Conservation (phyloP, 164 flowering plant genomes). For the Nymphaea thermarum region DNA sequence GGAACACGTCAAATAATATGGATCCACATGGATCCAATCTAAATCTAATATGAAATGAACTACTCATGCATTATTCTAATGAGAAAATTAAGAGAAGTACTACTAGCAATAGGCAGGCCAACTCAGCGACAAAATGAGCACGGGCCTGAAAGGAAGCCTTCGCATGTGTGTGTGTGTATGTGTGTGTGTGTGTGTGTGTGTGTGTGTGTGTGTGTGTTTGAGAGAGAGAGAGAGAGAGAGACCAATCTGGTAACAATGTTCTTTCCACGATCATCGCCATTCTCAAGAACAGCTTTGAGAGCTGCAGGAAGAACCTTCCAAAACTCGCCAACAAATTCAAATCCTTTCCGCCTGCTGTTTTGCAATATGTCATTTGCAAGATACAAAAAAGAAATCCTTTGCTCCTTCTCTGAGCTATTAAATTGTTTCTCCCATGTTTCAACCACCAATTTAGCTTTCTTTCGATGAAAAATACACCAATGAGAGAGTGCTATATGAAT, state of each 20-base stretch:
- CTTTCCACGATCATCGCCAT: constrained; percentile 78
- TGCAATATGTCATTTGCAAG: constrained; percentile 97
- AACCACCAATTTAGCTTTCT: constrained; percentile 78
- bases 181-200: too few species aligned
- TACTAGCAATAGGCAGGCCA: too few species aligned
- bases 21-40: too few species aligned
- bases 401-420: constrained; percentile 40
- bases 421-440: constrained; percentile 89
- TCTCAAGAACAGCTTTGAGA: constrained; percentile 49
- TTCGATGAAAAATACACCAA: constrained; percentile 93
- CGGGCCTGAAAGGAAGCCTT: too few species aligned
- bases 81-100: too few species aligned
- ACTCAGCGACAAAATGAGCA: too few species aligned
- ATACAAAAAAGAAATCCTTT: constrained; percentile 75
- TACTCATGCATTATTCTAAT: too few species aligned
- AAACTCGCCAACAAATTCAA: constrained; percentile 78
- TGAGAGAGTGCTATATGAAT: constrained; percentile 67
- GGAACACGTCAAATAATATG: too few species aligned
- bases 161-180: too few species aligned
- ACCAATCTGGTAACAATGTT: constrained; percentile 79
- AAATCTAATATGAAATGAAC: too few species aligned
- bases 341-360: constrained; percentile 92
- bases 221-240: constrained; percentile 6
- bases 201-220: background rate
- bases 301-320: constrained; percentile 97